Conservation (phyloP, 73 alveolate species). For the Blepharisma japonicum region DNA sequence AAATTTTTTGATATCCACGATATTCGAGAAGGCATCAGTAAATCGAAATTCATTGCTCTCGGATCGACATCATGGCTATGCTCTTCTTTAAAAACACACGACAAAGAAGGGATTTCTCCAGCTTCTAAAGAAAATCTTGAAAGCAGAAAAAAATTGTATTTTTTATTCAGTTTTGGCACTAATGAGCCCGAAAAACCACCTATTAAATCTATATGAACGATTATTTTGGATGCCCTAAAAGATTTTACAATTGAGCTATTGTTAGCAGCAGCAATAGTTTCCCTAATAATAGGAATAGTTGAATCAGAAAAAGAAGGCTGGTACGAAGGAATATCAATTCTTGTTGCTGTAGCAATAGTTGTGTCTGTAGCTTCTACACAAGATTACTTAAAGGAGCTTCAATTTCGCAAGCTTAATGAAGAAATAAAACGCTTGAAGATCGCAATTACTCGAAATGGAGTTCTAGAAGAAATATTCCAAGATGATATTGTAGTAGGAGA, state of each 20-base stretch:
- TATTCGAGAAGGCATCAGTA: no score
- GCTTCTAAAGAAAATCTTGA: no score
- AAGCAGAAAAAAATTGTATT: no score
- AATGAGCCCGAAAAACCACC: background rate
- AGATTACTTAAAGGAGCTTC: slow-evolving; percentile 63
- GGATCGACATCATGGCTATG: no score
- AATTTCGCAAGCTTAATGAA: slow-evolving; percentile 68
- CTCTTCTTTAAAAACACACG: no score
- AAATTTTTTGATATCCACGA: no score
- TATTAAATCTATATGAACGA: background rate
- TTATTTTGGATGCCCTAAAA: slow-evolving; percentile 78
- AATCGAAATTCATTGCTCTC: no score
- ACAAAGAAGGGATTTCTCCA: no score
- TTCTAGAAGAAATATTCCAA: slow-evolving; percentile 58
- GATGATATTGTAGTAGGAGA: slow-evolving; percentile 91
- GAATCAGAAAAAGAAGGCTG: slow-evolving; percentile 70
- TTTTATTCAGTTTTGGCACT: background rate
- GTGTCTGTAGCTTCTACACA: slow-evolving; percentile 58
- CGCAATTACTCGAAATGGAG: slow-evolving; percentile 77
- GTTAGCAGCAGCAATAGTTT: slow-evolving; percentile 88
- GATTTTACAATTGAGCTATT: slow-evolving; percentile 87
- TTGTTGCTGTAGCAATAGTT: slow-evolving; percentile 64
- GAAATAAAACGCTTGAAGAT: slow-evolving; percentile 67
- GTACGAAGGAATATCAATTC: slow-evolving; percentile 64
- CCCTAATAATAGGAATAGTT: slow-evolving; percentile 85